Evolutionary conservation across 2,329 filamentous ascomycete genomes (phyloP).

Genomic region (Diaporthe australafricana): DNA sequence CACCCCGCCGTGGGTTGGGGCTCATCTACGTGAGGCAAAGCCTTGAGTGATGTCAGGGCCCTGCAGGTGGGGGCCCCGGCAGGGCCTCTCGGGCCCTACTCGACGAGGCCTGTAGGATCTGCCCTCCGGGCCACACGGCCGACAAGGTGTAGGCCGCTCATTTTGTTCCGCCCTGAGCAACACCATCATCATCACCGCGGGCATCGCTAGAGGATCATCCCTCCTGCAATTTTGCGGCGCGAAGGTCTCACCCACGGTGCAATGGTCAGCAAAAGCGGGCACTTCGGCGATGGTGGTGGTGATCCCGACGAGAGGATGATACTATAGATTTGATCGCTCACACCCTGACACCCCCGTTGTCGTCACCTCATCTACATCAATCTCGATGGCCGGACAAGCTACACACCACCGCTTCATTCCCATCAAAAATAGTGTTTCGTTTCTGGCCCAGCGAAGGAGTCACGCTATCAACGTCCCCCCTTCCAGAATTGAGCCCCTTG

Average conservation of each 20-base stretch:
- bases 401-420: constrained; percentile 7
- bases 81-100: not conserved
- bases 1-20: constrained; percentile 25
- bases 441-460: constrained; percentile 19
- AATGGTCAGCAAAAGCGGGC: constrained; percentile 6
- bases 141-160: not conserved
- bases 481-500: constrained; percentile 31
- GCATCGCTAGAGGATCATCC: constrained; percentile 19
- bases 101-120: constrained; percentile 2
- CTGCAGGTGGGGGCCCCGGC: constrained; percentile 11
- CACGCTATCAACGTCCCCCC: not conserved
- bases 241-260: not conserved
- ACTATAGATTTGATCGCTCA: constrained; percentile 9
- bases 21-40: constrained; percentile 29
- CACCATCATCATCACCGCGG: not conserved
- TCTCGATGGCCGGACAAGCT: not conserved
- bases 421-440: constrained; percentile 29
- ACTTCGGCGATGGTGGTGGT: not conserved
- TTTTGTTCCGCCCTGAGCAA: not conserved
- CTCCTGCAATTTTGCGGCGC: constrained; percentile 27
- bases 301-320: not conserved
- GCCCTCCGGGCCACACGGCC: not conserved
- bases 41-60: constrained; percentile 33
- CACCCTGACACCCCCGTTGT: not conserved
- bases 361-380: constrained; percentile 23